A percentile compares a stretch with the other conserved stretches of the same genome.
Conservation (phyloP, 139 green algal genomes). For the Tetraselmis striata region DNA sequence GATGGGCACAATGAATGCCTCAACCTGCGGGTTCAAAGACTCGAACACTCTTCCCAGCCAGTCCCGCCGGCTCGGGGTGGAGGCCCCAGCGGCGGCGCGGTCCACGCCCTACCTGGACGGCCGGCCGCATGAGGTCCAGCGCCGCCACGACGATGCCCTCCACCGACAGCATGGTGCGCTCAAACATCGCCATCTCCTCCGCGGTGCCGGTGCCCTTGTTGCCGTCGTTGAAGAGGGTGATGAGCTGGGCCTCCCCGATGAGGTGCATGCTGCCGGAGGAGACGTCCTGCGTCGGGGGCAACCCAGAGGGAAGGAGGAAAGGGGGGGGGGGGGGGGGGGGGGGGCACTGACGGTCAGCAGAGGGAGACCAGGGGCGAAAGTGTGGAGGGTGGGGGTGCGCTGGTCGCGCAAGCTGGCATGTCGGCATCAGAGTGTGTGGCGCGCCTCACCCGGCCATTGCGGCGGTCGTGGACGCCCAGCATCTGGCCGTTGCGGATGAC, state of each 20-base stretch:
- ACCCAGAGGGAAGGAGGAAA: too few relatives aligned
- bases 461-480: conserved; percentile 74
- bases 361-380: too few relatives aligned
- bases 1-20: too few relatives aligned
- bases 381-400: too few relatives aligned
- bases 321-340: too few relatives aligned
- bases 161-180: conserved; percentile 71
- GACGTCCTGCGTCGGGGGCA: background rate
- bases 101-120: conserved; percentile 10
- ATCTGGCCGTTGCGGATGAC: conserved; percentile 98
- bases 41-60: too few relatives aligned
- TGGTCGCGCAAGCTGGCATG: too few relatives aligned
- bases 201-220: conserved; percentile 71
- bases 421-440: too few relatives aligned
- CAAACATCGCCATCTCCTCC: conserved; percentile 80
- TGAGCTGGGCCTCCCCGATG: conserved; percentile 60
- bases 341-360: too few relatives aligned
- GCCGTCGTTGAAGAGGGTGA: conserved; percentile 92
- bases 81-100: too few relatives aligned
- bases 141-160: conserved; percentile 87
- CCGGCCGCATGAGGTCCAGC: conserved; percentile 58
- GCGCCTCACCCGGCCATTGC: conserved; percentile 43
- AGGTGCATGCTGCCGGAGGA: conserved; percentile 42
- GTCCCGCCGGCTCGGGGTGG: too few relatives aligned
- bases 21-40: too few relatives aligned